Conservation (phyloP, 192 early-diverging fungal genomes). For the Diversispora eburnea region DNA sequence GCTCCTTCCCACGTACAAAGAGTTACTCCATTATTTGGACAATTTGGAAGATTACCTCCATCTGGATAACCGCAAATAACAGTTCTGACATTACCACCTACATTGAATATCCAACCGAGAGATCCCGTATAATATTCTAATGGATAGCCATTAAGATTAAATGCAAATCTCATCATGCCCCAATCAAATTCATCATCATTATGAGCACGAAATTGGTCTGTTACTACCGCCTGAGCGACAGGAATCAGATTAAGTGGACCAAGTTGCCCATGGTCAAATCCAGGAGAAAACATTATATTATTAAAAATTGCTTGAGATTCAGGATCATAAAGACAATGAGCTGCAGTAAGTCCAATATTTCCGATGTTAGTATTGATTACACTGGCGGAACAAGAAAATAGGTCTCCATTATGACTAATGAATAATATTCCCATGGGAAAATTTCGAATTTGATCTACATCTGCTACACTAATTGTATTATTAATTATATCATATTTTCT, state of each 20-base stretch:
- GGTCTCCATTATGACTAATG: not conserved
- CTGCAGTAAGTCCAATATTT: constrained; percentile 4
- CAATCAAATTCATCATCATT: not conserved
- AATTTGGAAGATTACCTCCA: not conserved
- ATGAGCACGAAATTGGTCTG: not conserved
- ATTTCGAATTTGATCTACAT: not conserved
- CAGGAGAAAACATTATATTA: no score
- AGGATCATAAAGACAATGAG: not conserved
- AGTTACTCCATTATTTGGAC: not conserved
- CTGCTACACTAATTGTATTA: not conserved
- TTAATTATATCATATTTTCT: not conserved
- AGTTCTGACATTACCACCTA: not conserved
- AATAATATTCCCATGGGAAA: not conserved
- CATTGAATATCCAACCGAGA: not conserved
- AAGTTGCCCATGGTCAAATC: no score
- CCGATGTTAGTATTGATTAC: not conserved
- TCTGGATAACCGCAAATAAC: not conserved
- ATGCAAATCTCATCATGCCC: not conserved
- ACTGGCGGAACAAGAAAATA: not conserved
- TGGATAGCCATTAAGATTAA: not conserved
- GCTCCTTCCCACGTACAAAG: not conserved
- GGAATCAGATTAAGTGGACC: no score
- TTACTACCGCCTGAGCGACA: not conserved
- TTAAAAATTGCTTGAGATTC: not conserved
- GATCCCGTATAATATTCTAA: not conserved